These are phyloP conservation scores for Aspergillus hancockii DNA, from an alignment of 495 filamentous ascomycete genomes.

Conservation along the genomic window DNA sequence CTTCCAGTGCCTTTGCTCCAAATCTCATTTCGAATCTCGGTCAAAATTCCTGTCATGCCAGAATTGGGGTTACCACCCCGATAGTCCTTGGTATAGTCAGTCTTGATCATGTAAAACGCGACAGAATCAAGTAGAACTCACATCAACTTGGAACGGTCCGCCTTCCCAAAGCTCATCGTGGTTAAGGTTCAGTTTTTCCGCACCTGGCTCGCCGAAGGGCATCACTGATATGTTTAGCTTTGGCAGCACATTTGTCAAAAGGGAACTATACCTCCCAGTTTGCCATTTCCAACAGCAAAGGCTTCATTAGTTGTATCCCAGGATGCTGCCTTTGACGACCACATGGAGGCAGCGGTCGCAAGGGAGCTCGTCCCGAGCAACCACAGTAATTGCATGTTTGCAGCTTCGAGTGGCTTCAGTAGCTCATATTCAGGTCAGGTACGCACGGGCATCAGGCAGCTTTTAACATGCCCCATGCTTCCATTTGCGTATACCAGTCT, in stretches of 20 bases:
- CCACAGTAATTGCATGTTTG: not conserved
- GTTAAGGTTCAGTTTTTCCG: constrained; percentile 43
- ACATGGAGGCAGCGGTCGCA: not conserved
- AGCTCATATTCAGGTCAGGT: not conserved
- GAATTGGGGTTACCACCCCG: constrained; percentile 47
- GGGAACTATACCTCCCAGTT: constrained; percentile 24
- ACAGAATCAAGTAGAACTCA: not conserved
- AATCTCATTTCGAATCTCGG: constrained; percentile 44
- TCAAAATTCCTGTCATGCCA: constrained; percentile 31
- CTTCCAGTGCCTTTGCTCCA: constrained; percentile 49
- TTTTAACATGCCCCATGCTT: not conserved
- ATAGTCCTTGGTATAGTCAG: constrained; percentile 27
- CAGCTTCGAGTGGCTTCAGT: too few species aligned
- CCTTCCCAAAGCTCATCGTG: constrained; percentile 49
- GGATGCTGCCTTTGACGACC: not conserved
- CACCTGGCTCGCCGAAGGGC: constrained; percentile 35
- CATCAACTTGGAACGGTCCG: constrained; percentile 39
- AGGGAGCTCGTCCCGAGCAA: not conserved
- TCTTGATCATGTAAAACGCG: not conserved
- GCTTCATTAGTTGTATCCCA: constrained; percentile 9
- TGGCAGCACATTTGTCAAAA: constrained; percentile 3
- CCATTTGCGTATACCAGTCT: not conserved
- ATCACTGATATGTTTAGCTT: constrained; percentile 24
- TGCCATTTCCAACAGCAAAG: constrained; percentile 41
- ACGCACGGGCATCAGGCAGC: not conserved